Base-by-base conservation (phyloP, 148 eudicot genomes). In the Chenopodium suecicum region DNA sequence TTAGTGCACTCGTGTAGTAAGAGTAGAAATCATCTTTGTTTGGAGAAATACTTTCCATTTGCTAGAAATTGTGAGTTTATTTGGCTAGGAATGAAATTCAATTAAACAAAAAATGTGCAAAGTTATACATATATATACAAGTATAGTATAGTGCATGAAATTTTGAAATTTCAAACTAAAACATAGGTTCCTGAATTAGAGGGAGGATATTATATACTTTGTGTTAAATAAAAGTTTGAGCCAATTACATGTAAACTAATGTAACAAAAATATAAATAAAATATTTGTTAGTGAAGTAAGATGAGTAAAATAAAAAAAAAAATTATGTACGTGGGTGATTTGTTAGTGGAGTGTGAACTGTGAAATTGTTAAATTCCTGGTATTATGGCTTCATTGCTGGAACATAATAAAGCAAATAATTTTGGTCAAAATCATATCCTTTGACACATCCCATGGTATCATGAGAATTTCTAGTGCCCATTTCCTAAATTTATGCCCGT, bases 1-100 rank as follows among this genome's bases (percentile, higher is more conserved):
- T 80, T 71, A 86, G 89, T 69, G 80, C 89, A 82, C 89, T 87
- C 8, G 83, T 78, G 73, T 85, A 85, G 82, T 79, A 85, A 54
- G 84, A 85, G 74, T 79, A 85, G 60, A 85, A 82, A 58, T 79
- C 87, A 85, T 78, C 76, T 41, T 32, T 60, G 66, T 74, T 74
- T 78, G 79, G 84, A 46, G 87, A 73, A 17, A 48, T n/a, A n/a
- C 14, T 10, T 69, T 75, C 80, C 84, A 85, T 85, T 65, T 58
- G 20, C 22, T 54, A 69, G 32, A 31, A 16, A 70, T 2, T 52
- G 27, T 70, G 48, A 37, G 63, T 8, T 34, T 70, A 14, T 29
- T 37, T 17, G 37, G 31, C 7, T 41, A 41, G 44, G 44, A 41
- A 41, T 6, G 54, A 68, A 41, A 66, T 79, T 9, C 54, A 65